phyloP scores from a whole-genome alignment of 805 yeast species.

The Tetrapisispora taiwanensis region DNA sequence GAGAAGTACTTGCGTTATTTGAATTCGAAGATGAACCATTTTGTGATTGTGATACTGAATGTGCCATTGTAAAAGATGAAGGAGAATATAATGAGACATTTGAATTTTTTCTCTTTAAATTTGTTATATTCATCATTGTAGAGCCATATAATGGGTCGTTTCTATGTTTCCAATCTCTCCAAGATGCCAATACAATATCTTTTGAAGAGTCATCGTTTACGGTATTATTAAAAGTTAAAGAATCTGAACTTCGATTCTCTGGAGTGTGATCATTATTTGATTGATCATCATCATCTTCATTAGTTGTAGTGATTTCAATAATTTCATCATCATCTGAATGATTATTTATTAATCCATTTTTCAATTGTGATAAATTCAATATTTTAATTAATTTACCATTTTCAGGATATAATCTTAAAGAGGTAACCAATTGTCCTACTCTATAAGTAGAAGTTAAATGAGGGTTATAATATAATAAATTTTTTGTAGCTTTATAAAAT shows the following conservation, averaged over 20 bases:
- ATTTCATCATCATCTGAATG: background rate
- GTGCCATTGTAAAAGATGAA: slow-evolving; percentile 6
- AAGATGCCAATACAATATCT: slow-evolving; percentile 51
- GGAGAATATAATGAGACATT: slow-evolving; percentile 13
- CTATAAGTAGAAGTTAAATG: slow-evolving; percentile 61
- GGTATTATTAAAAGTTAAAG: background rate
- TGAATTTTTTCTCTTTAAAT: slow-evolving; percentile 15
- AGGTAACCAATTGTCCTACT: slow-evolving; percentile 68
- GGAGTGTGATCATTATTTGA: background rate
- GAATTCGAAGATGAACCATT: background rate
- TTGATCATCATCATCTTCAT: background rate
- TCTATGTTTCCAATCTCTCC: slow-evolving; percentile 87
- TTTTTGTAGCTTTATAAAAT: slow-evolving; percentile 44
- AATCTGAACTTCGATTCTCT: background rate
- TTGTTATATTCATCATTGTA: slow-evolving; percentile 25
- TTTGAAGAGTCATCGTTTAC: slow-evolving; percentile 4
- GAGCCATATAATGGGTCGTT: slow-evolving; percentile 56
- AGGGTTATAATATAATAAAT: slow-evolving; percentile 45
- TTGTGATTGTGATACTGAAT: background rate
- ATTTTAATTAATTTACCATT: slow-evolving; percentile 47
- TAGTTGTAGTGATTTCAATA: background rate
- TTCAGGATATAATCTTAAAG: slow-evolving; percentile 44
- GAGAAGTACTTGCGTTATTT: background rate
- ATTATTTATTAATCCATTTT: slow-evolving; percentile 29
- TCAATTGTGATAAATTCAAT: slow-evolving; percentile 47